These are phyloP conservation scores for Boletales sp. DNA, from an alignment of 768 basidiomycete genomes.

Conservation along the genomic window DNA sequence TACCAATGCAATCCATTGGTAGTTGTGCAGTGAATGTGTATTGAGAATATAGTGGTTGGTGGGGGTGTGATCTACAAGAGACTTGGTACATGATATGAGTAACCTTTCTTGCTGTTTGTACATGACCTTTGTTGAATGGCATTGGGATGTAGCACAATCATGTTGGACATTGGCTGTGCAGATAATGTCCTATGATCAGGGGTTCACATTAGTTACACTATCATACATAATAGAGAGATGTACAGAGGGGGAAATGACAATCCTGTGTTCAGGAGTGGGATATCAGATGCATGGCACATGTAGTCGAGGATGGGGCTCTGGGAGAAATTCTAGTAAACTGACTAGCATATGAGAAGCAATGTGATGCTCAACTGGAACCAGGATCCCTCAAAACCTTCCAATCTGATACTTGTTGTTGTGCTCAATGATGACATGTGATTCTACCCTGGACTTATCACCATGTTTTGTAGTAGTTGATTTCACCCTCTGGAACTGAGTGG, in stretches of 20 bases:
- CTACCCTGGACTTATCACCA: neutral
- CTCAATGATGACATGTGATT: neutral
- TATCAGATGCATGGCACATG: neutral
- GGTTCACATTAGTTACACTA: neutral
- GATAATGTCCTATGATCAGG: neutral
- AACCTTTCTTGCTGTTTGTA: neutral
- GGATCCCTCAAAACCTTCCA: neutral
- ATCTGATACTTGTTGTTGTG: neutral
- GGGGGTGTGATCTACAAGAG: neutral
- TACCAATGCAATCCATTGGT: neutral
- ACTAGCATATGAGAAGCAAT: neutral
- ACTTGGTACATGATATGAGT: neutral
- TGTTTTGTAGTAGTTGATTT: neutral
- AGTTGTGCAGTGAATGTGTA: neutral
- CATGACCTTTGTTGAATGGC: neutral
- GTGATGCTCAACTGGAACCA: neutral
- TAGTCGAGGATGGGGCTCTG: neutral
- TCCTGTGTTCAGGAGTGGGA: neutral
- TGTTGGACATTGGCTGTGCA: conserved; percentile 1
- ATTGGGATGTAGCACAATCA: neutral
- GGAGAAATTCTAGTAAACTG: neutral
- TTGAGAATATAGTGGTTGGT: neutral
- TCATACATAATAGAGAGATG: no score
- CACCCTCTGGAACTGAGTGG: neutral
- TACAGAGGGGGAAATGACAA: neutral